phyloP scores from a whole-genome alignment of 1,139 yeast genomes.

The Groenewaldozyma auringiensis region DNA sequence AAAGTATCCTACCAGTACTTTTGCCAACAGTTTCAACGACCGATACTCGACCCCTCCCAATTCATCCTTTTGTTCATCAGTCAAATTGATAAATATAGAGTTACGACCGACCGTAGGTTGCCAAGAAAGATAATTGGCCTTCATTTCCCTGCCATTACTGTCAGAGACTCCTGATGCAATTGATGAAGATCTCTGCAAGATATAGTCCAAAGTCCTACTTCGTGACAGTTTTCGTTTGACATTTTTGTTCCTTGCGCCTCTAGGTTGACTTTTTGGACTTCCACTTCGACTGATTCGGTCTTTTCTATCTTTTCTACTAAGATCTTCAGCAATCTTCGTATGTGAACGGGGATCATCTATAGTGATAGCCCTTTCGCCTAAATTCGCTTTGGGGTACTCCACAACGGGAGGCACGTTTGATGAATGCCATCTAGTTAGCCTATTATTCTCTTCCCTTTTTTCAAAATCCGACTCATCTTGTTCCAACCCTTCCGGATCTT shows the following conservation, averaged over 20 bases:
- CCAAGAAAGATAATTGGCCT: constrained; percentile 67
- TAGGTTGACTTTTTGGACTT: not conserved
- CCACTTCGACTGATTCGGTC: not conserved
- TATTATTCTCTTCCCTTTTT: constrained; percentile 10
- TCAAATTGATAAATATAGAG: constrained; percentile 77
- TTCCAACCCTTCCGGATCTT: constrained; percentile 13
- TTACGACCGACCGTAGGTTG: constrained; percentile 92
- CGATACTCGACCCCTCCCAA: constrained; percentile 96
- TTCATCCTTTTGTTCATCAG: constrained; percentile 83
- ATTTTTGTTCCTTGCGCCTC: constrained; percentile 10
- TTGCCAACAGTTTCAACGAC: constrained; percentile 68
- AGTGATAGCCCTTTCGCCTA: constrained; percentile 41
- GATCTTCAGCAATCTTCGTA: not conserved
- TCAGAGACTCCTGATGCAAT: constrained; percentile 7
- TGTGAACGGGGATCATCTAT: constrained; percentile 30
- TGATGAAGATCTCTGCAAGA: constrained; percentile 1
- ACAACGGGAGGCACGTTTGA: not conserved
- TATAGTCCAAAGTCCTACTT: constrained; percentile 11
- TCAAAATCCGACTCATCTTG: constrained; percentile 6
- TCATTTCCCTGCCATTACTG: constrained; percentile 21
- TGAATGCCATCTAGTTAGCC: constrained; percentile 4
- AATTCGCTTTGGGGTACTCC: constrained; percentile 9
- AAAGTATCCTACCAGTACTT: constrained; percentile 58
- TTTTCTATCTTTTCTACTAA: not conserved
- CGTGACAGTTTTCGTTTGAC: constrained; percentile 19